Conservation (phyloP, 129 eudicot species). For the Centella asiatica region DNA sequence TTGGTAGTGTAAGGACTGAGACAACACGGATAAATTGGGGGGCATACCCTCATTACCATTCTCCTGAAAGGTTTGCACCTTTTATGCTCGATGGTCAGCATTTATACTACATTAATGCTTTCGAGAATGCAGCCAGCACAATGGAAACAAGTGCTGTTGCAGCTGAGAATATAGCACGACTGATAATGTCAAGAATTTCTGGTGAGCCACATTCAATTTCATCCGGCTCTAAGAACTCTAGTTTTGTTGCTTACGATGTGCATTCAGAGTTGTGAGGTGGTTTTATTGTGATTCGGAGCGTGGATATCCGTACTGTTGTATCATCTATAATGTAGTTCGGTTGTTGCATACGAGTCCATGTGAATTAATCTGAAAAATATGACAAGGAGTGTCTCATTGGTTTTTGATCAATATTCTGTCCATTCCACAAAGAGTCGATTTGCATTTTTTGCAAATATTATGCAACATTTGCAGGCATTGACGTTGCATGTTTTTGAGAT, state of each 20-base stretch:
- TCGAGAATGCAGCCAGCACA: conserved; percentile 97
- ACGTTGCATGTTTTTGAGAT: too few species aligned
- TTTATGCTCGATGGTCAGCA: conserved; percentile 61
- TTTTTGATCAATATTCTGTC: too few species aligned
- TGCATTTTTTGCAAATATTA: too few species aligned
- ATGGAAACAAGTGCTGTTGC: conserved; percentile 97
- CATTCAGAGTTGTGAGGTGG: conserved; percentile 8
- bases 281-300: background rate
- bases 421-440: too few species aligned
- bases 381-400: too few species aligned
- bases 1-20: conserved; percentile 57
- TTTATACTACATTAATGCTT: conserved; percentile 79
- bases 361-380: too few species aligned
- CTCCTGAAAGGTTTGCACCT: conserved; percentile 87
- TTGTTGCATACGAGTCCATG: too few species aligned
- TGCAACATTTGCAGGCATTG: too few species aligned
- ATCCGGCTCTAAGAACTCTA: background rate
- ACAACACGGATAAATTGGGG: conserved; percentile 78
- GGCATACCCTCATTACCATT: conserved; percentile 91
- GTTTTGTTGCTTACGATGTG: background rate
- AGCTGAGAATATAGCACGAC: conserved; percentile 86
- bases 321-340: too few species aligned
- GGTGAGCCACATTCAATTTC: background rate
- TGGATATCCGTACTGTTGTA: too few species aligned
- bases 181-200: conserved; percentile 55